Evolutionary conservation across 176 grass and related monocot species (phyloP).

Genomic region (Alloteropsis semialata): DNA sequence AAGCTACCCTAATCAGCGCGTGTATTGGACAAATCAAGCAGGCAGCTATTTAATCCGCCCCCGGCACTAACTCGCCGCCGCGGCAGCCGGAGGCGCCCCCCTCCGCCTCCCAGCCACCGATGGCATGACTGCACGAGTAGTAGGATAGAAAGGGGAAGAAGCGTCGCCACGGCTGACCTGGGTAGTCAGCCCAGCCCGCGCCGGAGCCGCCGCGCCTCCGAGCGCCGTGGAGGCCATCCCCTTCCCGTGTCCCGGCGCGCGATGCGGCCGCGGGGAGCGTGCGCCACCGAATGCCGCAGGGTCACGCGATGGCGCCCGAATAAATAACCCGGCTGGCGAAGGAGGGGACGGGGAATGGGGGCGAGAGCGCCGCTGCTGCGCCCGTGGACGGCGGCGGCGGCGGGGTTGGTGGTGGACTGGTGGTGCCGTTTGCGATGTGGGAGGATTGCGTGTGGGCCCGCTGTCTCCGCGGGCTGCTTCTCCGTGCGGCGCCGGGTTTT

Average conservation of each 20-base stretch:
- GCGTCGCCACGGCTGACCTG: constrained; percentile 26
- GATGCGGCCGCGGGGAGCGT: neutral
- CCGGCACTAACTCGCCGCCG: too few species aligned
- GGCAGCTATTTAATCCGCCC: neutral
- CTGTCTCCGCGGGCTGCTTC: too few species aligned
- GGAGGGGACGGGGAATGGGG: too few species aligned
- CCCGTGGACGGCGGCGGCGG: neutral
- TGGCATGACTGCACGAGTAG: neutral
- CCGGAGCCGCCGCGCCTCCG: constrained; percentile 13
- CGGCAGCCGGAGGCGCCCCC: too few species aligned
- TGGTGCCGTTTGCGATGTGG: too few species aligned
- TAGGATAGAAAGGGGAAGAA: too few species aligned
- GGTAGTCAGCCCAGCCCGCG: neutral
- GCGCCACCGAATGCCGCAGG: neutral
- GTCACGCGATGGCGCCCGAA: neutral
- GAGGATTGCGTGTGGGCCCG: too few species aligned
- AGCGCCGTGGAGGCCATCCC: constrained; percentile 44
- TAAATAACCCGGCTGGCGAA: neutral
- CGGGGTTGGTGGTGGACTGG: too few species aligned
- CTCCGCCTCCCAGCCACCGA: neutral
- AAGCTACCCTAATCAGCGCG: too few species aligned
- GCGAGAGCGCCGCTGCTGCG: neutral
- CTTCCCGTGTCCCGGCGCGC: neutral
- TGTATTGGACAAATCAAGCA: neutral
- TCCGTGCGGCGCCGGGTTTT: too few species aligned